Evolutionary conservation across 495 filamentous ascomycete species (phyloP).

Genomic region (Penicillium fimorum): DNA sequence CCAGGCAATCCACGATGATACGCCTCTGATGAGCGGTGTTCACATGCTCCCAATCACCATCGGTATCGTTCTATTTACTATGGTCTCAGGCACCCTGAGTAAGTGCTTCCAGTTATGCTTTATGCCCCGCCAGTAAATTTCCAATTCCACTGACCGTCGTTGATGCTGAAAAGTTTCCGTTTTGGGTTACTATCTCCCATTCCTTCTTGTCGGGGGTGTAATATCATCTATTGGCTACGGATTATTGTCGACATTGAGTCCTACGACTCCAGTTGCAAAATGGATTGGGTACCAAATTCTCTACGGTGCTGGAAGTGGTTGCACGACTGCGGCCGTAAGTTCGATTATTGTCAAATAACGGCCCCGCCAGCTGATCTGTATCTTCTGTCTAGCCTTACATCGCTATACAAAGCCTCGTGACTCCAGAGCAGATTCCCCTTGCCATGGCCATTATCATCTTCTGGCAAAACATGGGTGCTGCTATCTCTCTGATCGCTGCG

Average conservation of each 20-base stretch:
- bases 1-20: conserved; percentile 64
- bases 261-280: conserved; percentile 38
- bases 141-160: neutral
- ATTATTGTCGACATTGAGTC: conserved; percentile 56
- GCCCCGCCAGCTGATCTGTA: neutral
- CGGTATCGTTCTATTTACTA: conserved; percentile 42
- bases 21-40: conserved; percentile 64
- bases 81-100: conserved; percentile 51
- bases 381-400: conserved; percentile 44
- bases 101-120: neutral
- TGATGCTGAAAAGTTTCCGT: conserved; percentile 36
- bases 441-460: conserved; percentile 62
- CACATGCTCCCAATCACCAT: conserved; percentile 66
- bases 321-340: conserved; percentile 25
- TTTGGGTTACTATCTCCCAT: conserved; percentile 67
- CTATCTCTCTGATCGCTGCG: conserved; percentile 62
- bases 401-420: conserved; percentile 62
- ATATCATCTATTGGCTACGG: conserved; percentile 62
- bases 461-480: conserved; percentile 59
- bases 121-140: neutral
- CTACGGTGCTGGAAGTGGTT: conserved; percentile 50
- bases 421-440: conserved; percentile 54
- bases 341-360: conserved; percentile 16
- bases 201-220: conserved; percentile 52
- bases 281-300: conserved; percentile 75